Conservation (phyloP, 139 green algal genomes). For the Trebouxia sp. region DNA sequence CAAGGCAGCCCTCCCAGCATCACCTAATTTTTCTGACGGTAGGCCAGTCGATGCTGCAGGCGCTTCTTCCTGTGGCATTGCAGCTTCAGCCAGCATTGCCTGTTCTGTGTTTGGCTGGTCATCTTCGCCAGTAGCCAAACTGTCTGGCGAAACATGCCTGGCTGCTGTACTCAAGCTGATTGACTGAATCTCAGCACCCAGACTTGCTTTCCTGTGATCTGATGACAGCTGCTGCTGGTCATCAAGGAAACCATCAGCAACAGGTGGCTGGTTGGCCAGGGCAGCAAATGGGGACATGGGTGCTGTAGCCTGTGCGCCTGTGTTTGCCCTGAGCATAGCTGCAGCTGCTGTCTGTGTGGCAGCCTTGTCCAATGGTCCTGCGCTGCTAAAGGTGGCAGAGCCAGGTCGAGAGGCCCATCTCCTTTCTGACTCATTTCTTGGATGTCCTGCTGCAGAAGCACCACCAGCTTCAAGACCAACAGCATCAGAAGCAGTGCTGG, state of each 20-base stretch:
- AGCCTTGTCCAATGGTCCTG: slow-evolving; percentile 27
- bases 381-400: neutral
- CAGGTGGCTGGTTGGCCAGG: neutral
- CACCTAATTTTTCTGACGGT: too few relatives aligned
- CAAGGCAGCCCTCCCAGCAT: too few relatives aligned
- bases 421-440: too few relatives aligned
- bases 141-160: too few relatives aligned
- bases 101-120: too few relatives aligned
- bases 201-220: neutral
- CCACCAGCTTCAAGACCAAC: neutral
- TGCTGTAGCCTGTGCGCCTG: neutral
- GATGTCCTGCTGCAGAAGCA: neutral
- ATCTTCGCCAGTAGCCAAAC: too few relatives aligned
- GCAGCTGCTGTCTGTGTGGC: neutral
- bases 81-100: too few relatives aligned
- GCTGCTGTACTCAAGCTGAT: neutral
- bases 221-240: slow-evolving; percentile 78
- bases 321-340: neutral
- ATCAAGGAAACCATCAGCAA: neutral
- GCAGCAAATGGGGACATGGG: neutral
- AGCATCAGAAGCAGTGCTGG: neutral
- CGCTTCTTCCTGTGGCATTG: too few relatives aligned
- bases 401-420: neutral
- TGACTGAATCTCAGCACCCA: neutral
- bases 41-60: too few relatives aligned